Evolutionary conservation across 2,329 filamentous ascomycete genomes (phyloP), one percentile per base, ranked within the genome.

Genomic region (Penicillium sp.): DNA sequence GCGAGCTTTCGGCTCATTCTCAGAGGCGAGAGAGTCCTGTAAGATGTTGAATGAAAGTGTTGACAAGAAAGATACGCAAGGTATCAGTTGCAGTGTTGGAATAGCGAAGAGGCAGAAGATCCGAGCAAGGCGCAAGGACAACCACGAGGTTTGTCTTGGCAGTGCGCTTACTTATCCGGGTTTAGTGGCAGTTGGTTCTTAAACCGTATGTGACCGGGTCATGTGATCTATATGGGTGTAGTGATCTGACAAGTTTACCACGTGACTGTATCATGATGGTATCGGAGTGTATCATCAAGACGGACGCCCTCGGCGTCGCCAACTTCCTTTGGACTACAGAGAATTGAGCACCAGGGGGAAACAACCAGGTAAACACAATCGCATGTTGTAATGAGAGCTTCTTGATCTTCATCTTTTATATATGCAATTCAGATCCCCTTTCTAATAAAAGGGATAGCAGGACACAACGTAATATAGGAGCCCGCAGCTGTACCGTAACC

Each of bases 1-100:
- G 92, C 92, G 85, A 97, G 89, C 86, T 97, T 97, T 62, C 73
- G 72, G 72, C 73, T 75, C 73, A 75, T 75, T 69, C 73, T 75
- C 66, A 66, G 68, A 55, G 65, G 53, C 32, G 66, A 61, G 58
- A 40, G 35, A 47, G 61, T 56, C 61, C 42, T 53, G 31, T 55
- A 56, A 59, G 47, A 59, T 59, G 54, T 62, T 58, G 60, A 62
- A 60, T 54, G 45, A 54, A 56, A 44, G 48, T 56, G 40, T 56
- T 43, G 57, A 56, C 43, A 61, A 48, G 20, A 52, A 59, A 57
- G 61, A 70, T 68, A 71, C 68, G 62, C 63, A 62, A 55, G 61
- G 61, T 62, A 67, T 59, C 61, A 56, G 61, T 53, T 58, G 54
- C 42, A 42, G 53, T 29, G 55, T 59, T 61, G 56, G 50, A 58